Evolutionary conservation across 345 rosid species (phyloP), one percentile per base, ranked within the genome.

Genomic region (Melastoma malabathricum): DNA sequence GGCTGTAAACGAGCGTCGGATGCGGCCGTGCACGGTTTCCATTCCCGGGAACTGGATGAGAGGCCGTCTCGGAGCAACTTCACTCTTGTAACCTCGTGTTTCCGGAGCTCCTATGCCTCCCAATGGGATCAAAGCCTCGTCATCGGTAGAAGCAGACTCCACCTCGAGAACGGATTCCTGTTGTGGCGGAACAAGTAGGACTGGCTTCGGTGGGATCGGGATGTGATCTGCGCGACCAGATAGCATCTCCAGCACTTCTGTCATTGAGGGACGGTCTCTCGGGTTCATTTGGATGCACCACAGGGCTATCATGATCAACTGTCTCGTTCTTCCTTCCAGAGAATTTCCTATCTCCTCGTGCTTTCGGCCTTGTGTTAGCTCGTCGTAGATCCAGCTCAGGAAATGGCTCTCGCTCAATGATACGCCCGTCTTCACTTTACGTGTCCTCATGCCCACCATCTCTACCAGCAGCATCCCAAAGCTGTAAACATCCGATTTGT

Each of bases 251-350:
- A 72, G 48, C 38, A 67, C 72, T 44, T 41, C 44, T 5, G 54
- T 44, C 66, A 64, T 72, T 1, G 76, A 50, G 15, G 72, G 70
- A 29, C 76, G 67, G 44, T 64, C 62, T 55, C 57, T 64, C 2
- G 66, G 69, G 50, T 67, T 63, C 17, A 60, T 27, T 44, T 72
- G 72, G n/a, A 72, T 67, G 69, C 76, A 57, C 76, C 72, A 68
- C 20, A 72, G 25, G 6, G 72, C 73, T 15, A 67, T 62, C 61
- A 67, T 60, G 7, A 20, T 1, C 47, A 67, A 57, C 56, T 67
- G 67, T 41, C 60, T 67, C 15, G 25, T 22, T 22, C 38, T 9
- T 31, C 38, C 38, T 31, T n/a, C n/a, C n/a, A n/a, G n/a, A n/a
- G n/a, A n/a, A n/a, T n/a, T n/a, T n/a, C n/a, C n/a, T n/a, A n/a